Evolutionary conservation across 805 yeast species (phyloP).

Genomic region (Ogataea corticis): DNA sequence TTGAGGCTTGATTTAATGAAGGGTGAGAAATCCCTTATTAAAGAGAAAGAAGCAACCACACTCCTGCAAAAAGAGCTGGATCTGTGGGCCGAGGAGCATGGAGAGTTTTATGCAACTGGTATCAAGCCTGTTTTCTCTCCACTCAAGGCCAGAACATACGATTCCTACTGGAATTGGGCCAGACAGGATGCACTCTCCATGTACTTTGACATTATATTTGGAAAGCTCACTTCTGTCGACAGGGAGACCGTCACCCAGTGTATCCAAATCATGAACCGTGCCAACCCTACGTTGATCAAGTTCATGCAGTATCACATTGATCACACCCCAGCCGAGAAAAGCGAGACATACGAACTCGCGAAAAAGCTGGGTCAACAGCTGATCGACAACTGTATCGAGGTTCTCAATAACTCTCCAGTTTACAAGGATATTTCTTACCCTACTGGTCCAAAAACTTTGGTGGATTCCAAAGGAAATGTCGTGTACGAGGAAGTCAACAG

Average conservation of each 20-base stretch:
- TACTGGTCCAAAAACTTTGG: slow-evolving; percentile 89
- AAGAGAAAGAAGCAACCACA: slow-evolving; percentile 82
- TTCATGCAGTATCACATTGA: slow-evolving; percentile 95
- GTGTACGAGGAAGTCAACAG: slow-evolving; percentile 82
- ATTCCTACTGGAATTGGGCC: slow-evolving; percentile 99
- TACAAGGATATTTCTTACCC: slow-evolving; percentile 94
- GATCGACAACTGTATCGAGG: slow-evolving; percentile 93
- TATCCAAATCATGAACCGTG: slow-evolving; percentile 95
- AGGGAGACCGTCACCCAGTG: slow-evolving; percentile 96
- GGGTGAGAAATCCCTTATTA: slow-evolving; percentile 82
- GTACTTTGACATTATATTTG: slow-evolving; percentile 95
- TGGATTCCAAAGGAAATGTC: slow-evolving; percentile 86
- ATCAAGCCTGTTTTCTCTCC: slow-evolving; percentile 87
- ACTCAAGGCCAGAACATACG: slow-evolving; percentile 92
- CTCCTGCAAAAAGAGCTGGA: slow-evolving; percentile 89
- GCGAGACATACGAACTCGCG: slow-evolving; percentile 91
- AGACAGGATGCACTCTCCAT: slow-evolving; percentile 93
- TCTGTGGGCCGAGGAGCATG: slow-evolving; percentile 84
- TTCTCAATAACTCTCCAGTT: slow-evolving; percentile 75
- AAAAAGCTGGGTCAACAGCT: slow-evolving; percentile 88
- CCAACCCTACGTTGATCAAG: slow-evolving; percentile 89
- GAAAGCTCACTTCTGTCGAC: slow-evolving; percentile 85
- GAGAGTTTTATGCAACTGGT: slow-evolving; percentile 92
- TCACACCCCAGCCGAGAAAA: slow-evolving; percentile 80
- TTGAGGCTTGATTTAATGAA: slow-evolving; percentile 87